Evolutionary conservation across 2,329 filamentous ascomycete species (phyloP), one percentile per base, ranked within the genome.

Genomic region (Colletotrichum gloeosporioides): DNA sequence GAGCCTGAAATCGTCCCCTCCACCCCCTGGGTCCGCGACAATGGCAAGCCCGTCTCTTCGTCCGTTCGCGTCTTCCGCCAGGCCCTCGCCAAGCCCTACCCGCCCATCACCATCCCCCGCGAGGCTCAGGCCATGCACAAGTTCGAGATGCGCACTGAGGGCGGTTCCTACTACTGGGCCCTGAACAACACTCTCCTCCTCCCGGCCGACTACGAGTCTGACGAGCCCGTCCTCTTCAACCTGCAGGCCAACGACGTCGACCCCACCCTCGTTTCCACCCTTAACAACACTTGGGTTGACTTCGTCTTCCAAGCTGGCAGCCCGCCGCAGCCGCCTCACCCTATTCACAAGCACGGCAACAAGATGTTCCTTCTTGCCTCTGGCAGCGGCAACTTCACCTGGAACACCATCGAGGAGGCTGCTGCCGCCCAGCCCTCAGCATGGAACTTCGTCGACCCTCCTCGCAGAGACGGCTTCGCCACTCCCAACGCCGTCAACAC

Each of bases 291-390:
- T 3, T 92, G 90, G 90, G 84, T 92, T 10, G 91, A 92, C 79
- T 79, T 92, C n/a, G 84, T 92, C 77, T 85, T 91, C 75, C 82
- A 86, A 34, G 83, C 88, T 3, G 80, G 82, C n/a, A 80, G 80
- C 3, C 82, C 83, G 4, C 83, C 88, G 8, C 89, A 91, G 79
- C 90, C 88, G 6, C 85, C 89, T 12, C 92, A 93, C 75, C 89
- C 91, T 0, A 90, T 93, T 67, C 92, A 93, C 86, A 93, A 93
- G 84, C 92, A 93, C 82, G 88, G 89, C 63, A 91, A 89, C 79
- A 92, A 91, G 80, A 91, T 90, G 83, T 93, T 87, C 79, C 83
- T 88, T 25, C 86, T 93, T 39, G 92, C 92, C 2, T 74, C 83
- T 0, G 92, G 91, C 3, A 79, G 78, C 0, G 90, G 90, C 0